Base-by-base conservation (phyloP, 163 green algal species). In the Scenedesmus sp. region DNA sequence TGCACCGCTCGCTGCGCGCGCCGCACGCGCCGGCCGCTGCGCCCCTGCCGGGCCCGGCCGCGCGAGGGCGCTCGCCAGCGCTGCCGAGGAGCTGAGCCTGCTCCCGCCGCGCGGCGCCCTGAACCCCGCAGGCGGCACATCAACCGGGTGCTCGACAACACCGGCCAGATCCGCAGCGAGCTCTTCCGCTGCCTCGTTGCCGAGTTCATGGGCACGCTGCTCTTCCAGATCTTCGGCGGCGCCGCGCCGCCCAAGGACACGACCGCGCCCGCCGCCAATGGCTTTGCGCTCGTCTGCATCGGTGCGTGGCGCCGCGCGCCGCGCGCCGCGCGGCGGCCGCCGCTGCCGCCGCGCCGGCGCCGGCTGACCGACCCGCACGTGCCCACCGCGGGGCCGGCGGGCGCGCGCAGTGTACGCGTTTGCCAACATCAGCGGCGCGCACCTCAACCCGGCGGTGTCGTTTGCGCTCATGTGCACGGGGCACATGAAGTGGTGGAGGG, bases 371-470 rank as follows among this genome's bases (percentile, higher is more conserved):
- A n/a, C n/a, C n/a, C n/a, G n/a, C n/a, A n/a, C n/a, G n/a, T n/a
- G n/a, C n/a, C n/a, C n/a, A n/a, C n/a, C n/a, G n/a, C n/a, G n/a
- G n/a, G n/a, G n/a, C n/a, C n/a, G n/a, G n/a, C n/a, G n/a, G n/a
- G n/a, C n/a, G 11, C 31, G 9, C 80, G 67, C 81, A 90, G 86
- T 95, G 2, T 95, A 93, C 60, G 81, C 88, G 3, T 94, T 92
- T 28, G 85, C 85, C 51, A 93, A 94, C 65, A 78, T 94, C 1
- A 89, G 77, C 28, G 91, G 91, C 13, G 91, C 87, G 0, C 91
- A 95, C 78, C 83, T 95, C 22, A 95, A 95, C 77, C 91, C 91
- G 1, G 91, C 90, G 4, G 91, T 94, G 11, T 91, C 85, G 7
- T 88, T 94, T 57, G 89, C 89, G 4, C 87, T 90, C 28, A 92